Evolutionary conservation across 140 eudicot genomes (phyloP), one percentile per base, ranked within the genome.

Genomic region (Eryngium alpinum): DNA sequence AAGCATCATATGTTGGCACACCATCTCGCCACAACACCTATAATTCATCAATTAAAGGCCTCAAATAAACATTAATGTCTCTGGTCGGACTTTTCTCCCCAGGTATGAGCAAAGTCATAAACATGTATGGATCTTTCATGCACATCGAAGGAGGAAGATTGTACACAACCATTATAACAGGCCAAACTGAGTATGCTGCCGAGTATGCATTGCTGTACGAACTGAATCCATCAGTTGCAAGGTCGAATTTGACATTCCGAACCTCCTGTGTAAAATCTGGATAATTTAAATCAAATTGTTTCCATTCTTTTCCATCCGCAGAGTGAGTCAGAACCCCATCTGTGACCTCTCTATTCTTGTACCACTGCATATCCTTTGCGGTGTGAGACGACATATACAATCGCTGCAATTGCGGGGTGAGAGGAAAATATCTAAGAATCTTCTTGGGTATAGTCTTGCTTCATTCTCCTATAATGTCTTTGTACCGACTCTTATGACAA

Each of bases 121-220:
- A 72, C 51, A 44, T 38, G 56, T 72, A 72, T 0, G 77, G 56
- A 46, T 74, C 59, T 49, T 74, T 69, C 78, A 74, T 43, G 28
- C 78, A 38, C 59, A 43, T 43, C 2, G 31, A 43, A 16, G 59
- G 78, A 16, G 60, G 78, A 21, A 74, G 57, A 50, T 74, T 74
- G 21, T 74, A 74, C 14, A 50, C 21, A 13, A 74, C 59, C 1
- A 49, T 24, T 0, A 75, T 21, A 24, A 75, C 60, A 10, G 43
- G 79, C 63, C 79, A 75, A 10, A 27, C 11, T 32, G 56, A 19
- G 18, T 73, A 34, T 2, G 15, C 7, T 15, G 15, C 44, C 67
- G 67, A 22, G 31, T 28, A 19, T n/a, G 13, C 14, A 17, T 19
- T 16, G 4, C 18, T 38, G 14, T 33, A 43, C 1, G 59, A 32